Base-by-base conservation (phyloP, 2,329 filamentous ascomycete genomes). In the Phialocephala sp. region DNA sequence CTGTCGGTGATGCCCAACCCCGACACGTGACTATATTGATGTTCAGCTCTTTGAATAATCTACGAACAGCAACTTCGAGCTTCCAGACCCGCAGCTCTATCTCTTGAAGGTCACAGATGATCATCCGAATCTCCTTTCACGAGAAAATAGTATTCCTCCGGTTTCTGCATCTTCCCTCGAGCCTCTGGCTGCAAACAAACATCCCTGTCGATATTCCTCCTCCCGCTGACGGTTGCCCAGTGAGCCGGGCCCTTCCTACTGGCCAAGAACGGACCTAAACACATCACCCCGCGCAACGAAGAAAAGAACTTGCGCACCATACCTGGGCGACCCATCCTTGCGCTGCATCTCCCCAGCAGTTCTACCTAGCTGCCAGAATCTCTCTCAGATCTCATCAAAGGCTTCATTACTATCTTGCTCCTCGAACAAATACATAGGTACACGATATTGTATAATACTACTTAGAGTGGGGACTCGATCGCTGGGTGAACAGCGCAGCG, bases 241-340 rank as follows among this genome's bases (percentile, higher is more conserved):
- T 54, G 24, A 54, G 24, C 50, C 50, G 22, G 27, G 5, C 14
- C 14, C 27, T 27, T 54, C 50, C 50, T 14, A 32, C 6, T 35
- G 50, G 27, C 24, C 50, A 32, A 8, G 27, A 32, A 32, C 27
- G 27, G 27, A 32, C 27, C 27, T 32, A 32, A 50, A 50, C 45
- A 50, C 15, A 54, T 54, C 50, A 54, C 50, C 50, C 50, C 50
- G 50, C 50, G 24, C 12, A 35, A 11, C 45, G 6, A 22, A 4
- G 8, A 22, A 50, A 32, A 32, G 27, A 32, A 32, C 27, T 32
- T 6, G 6, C n/a, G 45, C 45, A 50, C 45, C 45, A 50, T 20
- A 24, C n/a, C 45, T 50, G 45, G 45, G 45, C 45, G 45, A 50
- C 45, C 45, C 45, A 50, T 24, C 45, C 45, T 50, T 50, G 45